Conservation (phyloP, 1,284 basidiomycete species). For the Tilletia indica region DNA sequence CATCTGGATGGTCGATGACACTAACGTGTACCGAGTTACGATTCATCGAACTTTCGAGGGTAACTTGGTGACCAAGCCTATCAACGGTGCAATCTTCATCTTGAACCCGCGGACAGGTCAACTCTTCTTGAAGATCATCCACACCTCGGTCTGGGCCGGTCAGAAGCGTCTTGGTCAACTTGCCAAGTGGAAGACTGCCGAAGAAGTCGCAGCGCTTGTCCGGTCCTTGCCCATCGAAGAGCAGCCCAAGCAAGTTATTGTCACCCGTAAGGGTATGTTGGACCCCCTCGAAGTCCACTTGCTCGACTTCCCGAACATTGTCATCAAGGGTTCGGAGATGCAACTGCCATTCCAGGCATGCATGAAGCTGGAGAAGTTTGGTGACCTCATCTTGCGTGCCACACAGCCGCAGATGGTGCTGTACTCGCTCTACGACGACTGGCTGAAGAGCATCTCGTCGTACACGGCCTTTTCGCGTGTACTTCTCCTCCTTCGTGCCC, state of each 20-base stretch:
- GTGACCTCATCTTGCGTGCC: conserved; percentile 92
- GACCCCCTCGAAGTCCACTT: conserved; percentile 86
- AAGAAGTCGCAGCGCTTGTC: conserved; percentile 97
- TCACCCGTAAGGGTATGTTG: conserved; percentile 99
- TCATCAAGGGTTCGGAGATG: conserved; percentile 97
- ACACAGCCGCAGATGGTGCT: conserved; percentile 99
- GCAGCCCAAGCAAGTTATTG: conserved; percentile 98
- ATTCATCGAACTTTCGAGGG: conserved; percentile 99
- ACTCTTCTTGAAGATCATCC: conserved; percentile 97
- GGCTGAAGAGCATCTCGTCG: conserved; percentile 97
- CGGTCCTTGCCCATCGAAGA: conserved; percentile 97
- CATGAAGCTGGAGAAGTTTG: conserved; percentile 99
- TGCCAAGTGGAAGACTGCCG: conserved; percentile 99
- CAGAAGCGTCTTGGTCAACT: conserved; percentile 99
- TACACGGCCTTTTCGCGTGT: conserved; percentile 98
- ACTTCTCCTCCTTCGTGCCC: conserved; percentile 87
- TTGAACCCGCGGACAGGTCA: conserved; percentile 99
- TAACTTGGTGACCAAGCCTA: conserved; percentile 98
- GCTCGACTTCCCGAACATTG: conserved; percentile 98
- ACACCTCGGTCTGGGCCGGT: conserved; percentile 99
- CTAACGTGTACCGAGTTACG: conserved; percentile 98
- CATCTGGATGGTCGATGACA: conserved; percentile 99
- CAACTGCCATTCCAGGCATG: conserved; percentile 99
- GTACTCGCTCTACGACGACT: conserved; percentile 97
- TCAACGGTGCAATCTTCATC: conserved; percentile 99